These are phyloP conservation scores for Rugiboletus extremiorientalis DNA, from an alignment of 1,284 basidiomycete genomes.

Conservation along the genomic window DNA sequence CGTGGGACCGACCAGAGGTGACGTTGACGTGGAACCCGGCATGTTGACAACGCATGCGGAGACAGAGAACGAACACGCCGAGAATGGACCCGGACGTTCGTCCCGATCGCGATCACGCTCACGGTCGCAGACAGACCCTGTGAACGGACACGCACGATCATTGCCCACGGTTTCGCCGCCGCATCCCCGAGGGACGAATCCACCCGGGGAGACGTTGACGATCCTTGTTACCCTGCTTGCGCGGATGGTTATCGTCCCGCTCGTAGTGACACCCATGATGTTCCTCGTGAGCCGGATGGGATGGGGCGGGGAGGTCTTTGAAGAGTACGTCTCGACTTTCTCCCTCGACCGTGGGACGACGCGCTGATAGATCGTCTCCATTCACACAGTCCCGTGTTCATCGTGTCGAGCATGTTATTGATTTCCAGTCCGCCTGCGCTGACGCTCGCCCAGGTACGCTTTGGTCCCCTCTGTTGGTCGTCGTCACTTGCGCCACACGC, in stretches of 20 bases:
- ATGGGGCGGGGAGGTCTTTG: constrained; percentile 48
- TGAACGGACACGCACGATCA: background rate
- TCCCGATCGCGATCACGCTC: constrained; percentile 2
- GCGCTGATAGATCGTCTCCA: constrained; percentile 15
- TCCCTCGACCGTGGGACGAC: background rate
- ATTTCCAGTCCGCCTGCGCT: constrained; percentile 81
- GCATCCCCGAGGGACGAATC: constrained; percentile 22
- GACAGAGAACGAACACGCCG: background rate
- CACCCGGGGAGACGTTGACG: constrained; percentile 72
- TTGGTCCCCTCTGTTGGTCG: background rate
- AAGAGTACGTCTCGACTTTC: constrained; percentile 58
- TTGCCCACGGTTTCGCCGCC: background rate
- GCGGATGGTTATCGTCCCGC: constrained; percentile 86
- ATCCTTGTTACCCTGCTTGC: constrained; percentile 76
- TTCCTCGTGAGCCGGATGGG: constrained; percentile 54
- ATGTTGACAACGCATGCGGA: constrained; percentile 5
- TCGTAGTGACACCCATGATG: constrained; percentile 75
- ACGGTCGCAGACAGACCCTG: background rate
- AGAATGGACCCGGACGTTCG: background rate
- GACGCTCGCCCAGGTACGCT: constrained; percentile 74
- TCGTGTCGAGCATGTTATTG: constrained; percentile 76
- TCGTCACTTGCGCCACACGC: no score
- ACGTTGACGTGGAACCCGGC: constrained; percentile 15
- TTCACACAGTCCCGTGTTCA: constrained; percentile 71
- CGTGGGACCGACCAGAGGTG: background rate